phyloP scores from a whole-genome alignment of 2,329 filamentous ascomycete genomes.

The Penicillium crustosum region DNA sequence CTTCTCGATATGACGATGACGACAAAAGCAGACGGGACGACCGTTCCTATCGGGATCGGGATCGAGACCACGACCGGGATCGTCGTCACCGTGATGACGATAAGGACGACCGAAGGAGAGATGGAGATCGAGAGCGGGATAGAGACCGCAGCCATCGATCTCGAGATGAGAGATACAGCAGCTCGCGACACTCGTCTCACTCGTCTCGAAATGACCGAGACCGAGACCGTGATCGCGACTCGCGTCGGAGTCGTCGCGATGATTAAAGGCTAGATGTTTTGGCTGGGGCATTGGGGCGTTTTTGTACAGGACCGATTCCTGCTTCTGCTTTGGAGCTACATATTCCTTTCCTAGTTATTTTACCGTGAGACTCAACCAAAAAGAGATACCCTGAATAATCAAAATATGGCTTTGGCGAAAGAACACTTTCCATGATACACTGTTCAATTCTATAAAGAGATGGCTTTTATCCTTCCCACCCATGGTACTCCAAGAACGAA shows the following conservation, averaged over 20 bases:
- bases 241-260: constrained; percentile 31
- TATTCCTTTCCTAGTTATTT: neutral
- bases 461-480: constrained; percentile 27
- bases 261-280: constrained; percentile 19
- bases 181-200: constrained; percentile 35
- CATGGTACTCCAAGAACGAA: constrained; percentile 24
- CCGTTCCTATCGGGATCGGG: constrained; percentile 36
- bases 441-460: constrained; percentile 26
- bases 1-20: constrained; percentile 41
- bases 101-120: constrained; percentile 22
- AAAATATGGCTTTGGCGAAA: neutral
- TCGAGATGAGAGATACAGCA: constrained; percentile 35
- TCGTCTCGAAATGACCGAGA: constrained; percentile 33
- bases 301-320: constrained; percentile 11
- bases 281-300: neutral
- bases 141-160: constrained; percentile 33
- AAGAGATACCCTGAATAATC: constrained; percentile 22
- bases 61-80: constrained; percentile 31
- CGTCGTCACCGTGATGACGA: constrained; percentile 35
- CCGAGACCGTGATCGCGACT: constrained; percentile 31
- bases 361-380: constrained; percentile 3
- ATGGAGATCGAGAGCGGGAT: constrained; percentile 29
- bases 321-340: neutral
- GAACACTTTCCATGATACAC: constrained; percentile 3
- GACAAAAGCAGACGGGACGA: constrained; percentile 35